Evolutionary conservation across 768 basidiomycete genomes (phyloP), one percentile per base, ranked within the genome.

Genomic region (Lactarius sanguifluus): DNA sequence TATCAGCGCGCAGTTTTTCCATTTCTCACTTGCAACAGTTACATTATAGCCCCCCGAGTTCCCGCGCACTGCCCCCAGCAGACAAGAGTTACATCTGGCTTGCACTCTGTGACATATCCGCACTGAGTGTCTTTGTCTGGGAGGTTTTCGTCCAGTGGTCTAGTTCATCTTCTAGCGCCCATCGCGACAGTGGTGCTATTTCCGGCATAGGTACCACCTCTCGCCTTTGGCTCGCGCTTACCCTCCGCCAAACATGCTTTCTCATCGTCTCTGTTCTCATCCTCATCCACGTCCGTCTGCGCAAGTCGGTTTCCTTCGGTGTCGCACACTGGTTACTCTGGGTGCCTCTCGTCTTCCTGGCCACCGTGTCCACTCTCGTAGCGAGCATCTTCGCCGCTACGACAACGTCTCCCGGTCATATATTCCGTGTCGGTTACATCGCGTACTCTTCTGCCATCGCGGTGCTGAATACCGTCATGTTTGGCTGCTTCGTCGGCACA

Each of bases 71-170:
- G 67, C 86, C 89, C 45, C 77, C 83, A 43, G 85, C 86, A 60
- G 86, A 90, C 75, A 88, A 89, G 77, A 82, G 82, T 67, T 88
- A 90, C 73, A 71, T 91, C 57, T 92, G 90, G 89, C 79, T 92
- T 59, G 86, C 89, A 66, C 76, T 80, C 32, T 81, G 88, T 56
- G 90, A 92, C 71, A 71, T 91, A 36, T 59, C 88, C 54, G 85
- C 88, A 15, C 79, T 91, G 41, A 77, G 75, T 36, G 74, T 86
- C 25, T 90, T 91, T 74, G 73, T 86, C 56, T 91, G 90, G 89
- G 84, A 92, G 71, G 80, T 80, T 20, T 75, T 87, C 66, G 76
- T 68, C 43, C 86, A 91, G 72, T 80, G 81, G 65, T 73, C 78
- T 25, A 80, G 80, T 62, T 81, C 82, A 36, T 76, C 83, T 12